phyloP scores from a whole-genome alignment of 2,329 filamentous ascomycete species.

The Pseudomassariella vexata region DNA sequence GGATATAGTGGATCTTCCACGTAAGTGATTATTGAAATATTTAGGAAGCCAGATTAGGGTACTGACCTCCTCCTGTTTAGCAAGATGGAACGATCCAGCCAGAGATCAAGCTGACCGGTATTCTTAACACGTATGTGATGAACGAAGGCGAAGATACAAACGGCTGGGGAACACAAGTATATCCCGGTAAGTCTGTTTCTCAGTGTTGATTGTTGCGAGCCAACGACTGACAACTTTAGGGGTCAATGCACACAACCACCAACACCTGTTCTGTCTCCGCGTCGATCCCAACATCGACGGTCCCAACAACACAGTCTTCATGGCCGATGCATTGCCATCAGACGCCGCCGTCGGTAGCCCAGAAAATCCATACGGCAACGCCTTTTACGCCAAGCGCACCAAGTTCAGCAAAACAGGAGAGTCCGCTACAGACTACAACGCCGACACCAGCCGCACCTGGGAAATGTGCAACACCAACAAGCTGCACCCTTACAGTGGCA shows the following conservation, averaged over 20 bases:
- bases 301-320: conserved; percentile 75
- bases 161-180: conserved; percentile 89
- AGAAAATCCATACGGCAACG: conserved; percentile 86
- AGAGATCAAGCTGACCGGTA: conserved; percentile 86
- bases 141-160: conserved; percentile 73
- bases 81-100: conserved; percentile 90
- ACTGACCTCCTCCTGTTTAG: conserved; percentile 23
- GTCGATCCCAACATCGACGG: conserved; percentile 86
- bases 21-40: conserved; percentile 21
- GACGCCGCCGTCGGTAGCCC: conserved; percentile 70
- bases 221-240: no score
- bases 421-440: conserved; percentile 74
- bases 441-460: conserved; percentile 75
- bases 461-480: conserved; percentile 83
- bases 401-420: conserved; percentile 66
- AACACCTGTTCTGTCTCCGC: conserved; percentile 89
- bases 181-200: conserved; percentile 48
- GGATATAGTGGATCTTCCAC: conserved; percentile 78
- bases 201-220: no score
- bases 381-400: conserved; percentile 80
- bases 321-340: conserved; percentile 68
- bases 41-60: no score
- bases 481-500: conserved; percentile 79
- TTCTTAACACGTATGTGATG: conserved; percentile 86
- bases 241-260: conserved; percentile 93